Evolutionary conservation across 208 protist genomes (phyloP).

Genomic region (Trypanosoma vivax): DNA sequence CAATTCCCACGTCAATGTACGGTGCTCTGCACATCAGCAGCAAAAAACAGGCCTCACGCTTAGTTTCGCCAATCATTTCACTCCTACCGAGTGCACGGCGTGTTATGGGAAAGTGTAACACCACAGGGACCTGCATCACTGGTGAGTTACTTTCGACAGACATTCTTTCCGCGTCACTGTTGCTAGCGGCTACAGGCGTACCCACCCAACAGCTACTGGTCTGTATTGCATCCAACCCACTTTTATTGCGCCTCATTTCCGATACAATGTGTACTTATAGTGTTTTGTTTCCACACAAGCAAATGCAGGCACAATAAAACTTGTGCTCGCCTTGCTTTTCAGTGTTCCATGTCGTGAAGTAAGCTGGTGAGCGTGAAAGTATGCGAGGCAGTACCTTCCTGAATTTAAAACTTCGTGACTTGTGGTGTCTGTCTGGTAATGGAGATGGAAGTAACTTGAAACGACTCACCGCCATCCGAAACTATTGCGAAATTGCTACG

Average conservation of each 20-base stretch:
- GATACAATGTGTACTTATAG: conserved; percentile 92
- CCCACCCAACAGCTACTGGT: conserved; percentile 43
- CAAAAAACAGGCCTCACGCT: conserved; percentile 59
- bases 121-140: conserved; percentile 15
- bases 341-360: no score
- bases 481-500: no score
- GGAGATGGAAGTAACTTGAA: no score
- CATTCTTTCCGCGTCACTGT: conserved; percentile 26
- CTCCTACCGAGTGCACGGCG: conserved; percentile 30
- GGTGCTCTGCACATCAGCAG: conserved; percentile 63
- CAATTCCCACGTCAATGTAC: conserved; percentile 80
- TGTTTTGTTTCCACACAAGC: no score
- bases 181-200: conserved; percentile 49
- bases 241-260: conserved; percentile 73
- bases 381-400: no score
- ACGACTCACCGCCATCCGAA: no score
- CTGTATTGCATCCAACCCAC: conserved; percentile 42
- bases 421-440: no score
- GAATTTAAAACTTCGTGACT: no score
- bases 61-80: conserved; percentile 70
- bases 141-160: conserved; percentile 31
- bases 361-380: no score
- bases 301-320: no score
- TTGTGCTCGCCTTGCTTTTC: no score
- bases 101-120: conserved; percentile 19